Conservation (phyloP, 2,329 filamentous ascomycete genomes). For the Phialophora verrucosa region DNA sequence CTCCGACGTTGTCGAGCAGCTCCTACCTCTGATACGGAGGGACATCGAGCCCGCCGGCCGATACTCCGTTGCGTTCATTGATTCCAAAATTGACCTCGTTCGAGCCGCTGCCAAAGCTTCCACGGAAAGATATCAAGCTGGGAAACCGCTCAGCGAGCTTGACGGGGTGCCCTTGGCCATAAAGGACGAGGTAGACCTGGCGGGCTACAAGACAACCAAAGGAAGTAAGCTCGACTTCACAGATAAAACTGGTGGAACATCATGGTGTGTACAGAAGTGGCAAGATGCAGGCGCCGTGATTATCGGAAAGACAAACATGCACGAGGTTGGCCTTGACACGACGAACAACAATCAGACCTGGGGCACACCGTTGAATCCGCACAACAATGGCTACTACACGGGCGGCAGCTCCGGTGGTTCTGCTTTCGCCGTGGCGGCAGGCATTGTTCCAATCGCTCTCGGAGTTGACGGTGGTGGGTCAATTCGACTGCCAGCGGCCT, state of each 20-base stretch:
- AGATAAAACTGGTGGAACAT: slow-evolving; percentile 56
- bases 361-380: slow-evolving; percentile 78
- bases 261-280: slow-evolving; percentile 73
- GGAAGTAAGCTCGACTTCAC: slow-evolving; percentile 68
- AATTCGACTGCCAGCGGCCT: slow-evolving; percentile 73
- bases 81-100: slow-evolving; percentile 67
- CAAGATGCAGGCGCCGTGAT: slow-evolving; percentile 76
- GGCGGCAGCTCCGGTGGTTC: slow-evolving; percentile 81
- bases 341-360: slow-evolving; percentile 80
- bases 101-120: slow-evolving; percentile 73
- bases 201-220: slow-evolving; percentile 70
- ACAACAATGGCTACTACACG: slow-evolving; percentile 76
- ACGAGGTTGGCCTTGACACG: slow-evolving; percentile 78
- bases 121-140: slow-evolving; percentile 71
- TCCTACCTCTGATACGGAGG: slow-evolving; percentile 73
- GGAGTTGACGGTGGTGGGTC: slow-evolving; percentile 79
- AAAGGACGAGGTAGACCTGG: slow-evolving; percentile 78
- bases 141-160: slow-evolving; percentile 69
- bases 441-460: slow-evolving; percentile 74
- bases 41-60: slow-evolving; percentile 60
- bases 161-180: slow-evolving; percentile 84
- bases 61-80: slow-evolving; percentile 76
- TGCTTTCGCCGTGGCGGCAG: slow-evolving; percentile 71
- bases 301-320: slow-evolving; percentile 79
- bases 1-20: slow-evolving; percentile 69